phyloP scores from a whole-genome alignment of 2,329 filamentous ascomycete genomes.

The Exophiala phaeomuriformis region DNA sequence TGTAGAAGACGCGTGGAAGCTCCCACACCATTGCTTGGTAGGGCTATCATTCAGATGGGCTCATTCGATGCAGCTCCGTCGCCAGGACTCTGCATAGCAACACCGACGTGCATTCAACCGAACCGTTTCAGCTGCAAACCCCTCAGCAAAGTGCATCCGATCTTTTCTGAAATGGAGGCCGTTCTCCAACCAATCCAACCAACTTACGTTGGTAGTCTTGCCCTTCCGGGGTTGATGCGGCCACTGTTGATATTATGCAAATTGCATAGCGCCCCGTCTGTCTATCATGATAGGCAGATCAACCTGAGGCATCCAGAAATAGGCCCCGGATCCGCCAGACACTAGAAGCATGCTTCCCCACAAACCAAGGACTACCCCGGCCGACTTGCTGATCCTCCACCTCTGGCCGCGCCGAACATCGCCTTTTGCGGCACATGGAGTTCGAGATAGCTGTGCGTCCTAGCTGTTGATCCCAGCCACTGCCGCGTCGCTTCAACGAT shows the following conservation, averaged over 20 bases:
- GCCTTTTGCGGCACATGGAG: not conserved
- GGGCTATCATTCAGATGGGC: not conserved
- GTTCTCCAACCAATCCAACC: not conserved
- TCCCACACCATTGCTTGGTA: not conserved
- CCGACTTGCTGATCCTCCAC: not conserved
- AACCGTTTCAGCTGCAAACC: not conserved
- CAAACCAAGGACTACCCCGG: not conserved
- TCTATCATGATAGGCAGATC: constrained; percentile 1
- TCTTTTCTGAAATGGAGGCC: not conserved
- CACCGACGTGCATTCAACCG: not conserved
- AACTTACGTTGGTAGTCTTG: not conserved
- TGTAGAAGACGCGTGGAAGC: not conserved
- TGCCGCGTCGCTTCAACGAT: not conserved
- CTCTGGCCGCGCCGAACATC: not conserved
- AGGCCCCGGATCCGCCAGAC: not conserved
- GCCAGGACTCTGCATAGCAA: not conserved
- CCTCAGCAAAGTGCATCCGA: not conserved
- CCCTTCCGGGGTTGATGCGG: constrained; percentile 1
- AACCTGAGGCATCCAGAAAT: constrained; percentile 2
- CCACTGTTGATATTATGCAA: constrained; percentile 1
- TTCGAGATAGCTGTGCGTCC: not conserved
- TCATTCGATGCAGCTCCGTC: not conserved
- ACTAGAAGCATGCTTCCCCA: not conserved
- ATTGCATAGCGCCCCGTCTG: not conserved
- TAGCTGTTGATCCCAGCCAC: not conserved